Evolutionary conservation across 106 monocot genomes (phyloP).

Genomic region (Acorus calamus): DNA sequence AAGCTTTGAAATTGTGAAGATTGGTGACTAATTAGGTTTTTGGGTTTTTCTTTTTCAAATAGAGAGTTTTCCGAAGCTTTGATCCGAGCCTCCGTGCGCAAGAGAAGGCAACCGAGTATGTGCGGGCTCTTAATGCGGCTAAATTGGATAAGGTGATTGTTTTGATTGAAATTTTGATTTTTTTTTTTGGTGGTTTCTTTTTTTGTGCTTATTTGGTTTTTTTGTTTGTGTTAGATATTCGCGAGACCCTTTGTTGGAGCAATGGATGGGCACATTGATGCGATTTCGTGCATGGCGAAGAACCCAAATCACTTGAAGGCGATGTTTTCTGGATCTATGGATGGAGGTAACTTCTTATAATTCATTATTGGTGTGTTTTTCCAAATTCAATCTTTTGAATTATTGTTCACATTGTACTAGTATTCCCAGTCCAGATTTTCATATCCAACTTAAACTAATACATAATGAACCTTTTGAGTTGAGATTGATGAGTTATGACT

Average conservation of each 20-base stretch:
- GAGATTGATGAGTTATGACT: too few relatives aligned
- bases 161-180: background rate
- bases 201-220: background rate
- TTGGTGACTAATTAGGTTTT: background rate
- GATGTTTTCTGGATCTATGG: constrained; percentile 93
- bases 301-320: constrained; percentile 88
- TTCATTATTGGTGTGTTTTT: background rate
- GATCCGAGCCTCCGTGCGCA: constrained; percentile 67
- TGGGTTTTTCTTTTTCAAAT: constrained; percentile 7
- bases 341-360: constrained; percentile 49
- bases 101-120: constrained; percentile 90
- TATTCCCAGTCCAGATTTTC: too few relatives aligned
- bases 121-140: constrained; percentile 80
- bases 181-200: background rate
- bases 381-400: too few relatives aligned
- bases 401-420: too few relatives aligned
- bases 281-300: constrained; percentile 87
- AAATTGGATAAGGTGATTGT: constrained; percentile 74
- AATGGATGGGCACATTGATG: constrained; percentile 88
- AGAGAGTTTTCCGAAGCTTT: constrained; percentile 94
- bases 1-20: too few relatives aligned
- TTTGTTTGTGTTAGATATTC: constrained; percentile 50
- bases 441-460: too few relatives aligned
- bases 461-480: too few relatives aligned
- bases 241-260: constrained; percentile 94